phyloP scores from a whole-genome alignment of 371 early-diverging fungal genomes.

The Lichtheimia ornata region DNA sequence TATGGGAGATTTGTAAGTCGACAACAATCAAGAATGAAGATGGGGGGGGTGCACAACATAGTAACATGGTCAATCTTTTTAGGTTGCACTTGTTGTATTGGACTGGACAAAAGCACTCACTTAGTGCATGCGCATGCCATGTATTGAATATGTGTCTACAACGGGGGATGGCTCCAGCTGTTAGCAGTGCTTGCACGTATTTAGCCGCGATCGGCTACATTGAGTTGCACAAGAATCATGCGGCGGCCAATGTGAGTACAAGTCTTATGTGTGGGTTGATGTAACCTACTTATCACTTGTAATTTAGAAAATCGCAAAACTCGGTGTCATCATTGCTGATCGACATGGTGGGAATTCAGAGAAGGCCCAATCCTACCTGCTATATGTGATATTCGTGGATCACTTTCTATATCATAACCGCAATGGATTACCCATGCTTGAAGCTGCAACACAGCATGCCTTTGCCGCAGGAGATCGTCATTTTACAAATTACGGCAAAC shows the following conservation, averaged over 20 bases:
- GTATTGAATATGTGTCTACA: conserved; percentile 28
- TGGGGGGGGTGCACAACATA: background rate
- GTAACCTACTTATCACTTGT: background rate
- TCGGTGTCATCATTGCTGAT: conserved; percentile 29
- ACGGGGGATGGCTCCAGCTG: conserved; percentile 26
- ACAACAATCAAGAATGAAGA: background rate
- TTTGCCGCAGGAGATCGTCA: conserved; percentile 41
- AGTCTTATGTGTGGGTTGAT: too few species aligned
- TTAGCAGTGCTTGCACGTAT: conserved; percentile 24
- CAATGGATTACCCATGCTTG: conserved; percentile 21
- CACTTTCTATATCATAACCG: conserved; percentile 34
- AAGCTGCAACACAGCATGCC: conserved; percentile 13
- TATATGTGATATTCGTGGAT: conserved; percentile 30
- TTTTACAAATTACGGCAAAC: conserved; percentile 30
- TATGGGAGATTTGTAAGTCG: conserved; percentile 40
- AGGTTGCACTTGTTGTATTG: conserved; percentile 39
- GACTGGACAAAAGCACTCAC: conserved; percentile 28
- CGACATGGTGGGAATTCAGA: conserved; percentile 29
- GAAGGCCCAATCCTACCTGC: conserved; percentile 28
- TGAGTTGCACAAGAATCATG: conserved; percentile 24
- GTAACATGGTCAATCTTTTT: background rate
- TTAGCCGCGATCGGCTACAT: conserved; percentile 33
- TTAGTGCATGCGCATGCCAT: conserved; percentile 35
- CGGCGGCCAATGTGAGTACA: conserved; percentile 14
- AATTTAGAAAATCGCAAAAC: conserved; percentile 31